Conservation (phyloP, 495 filamentous ascomycete species). For the Penicillium ucsense region DNA sequence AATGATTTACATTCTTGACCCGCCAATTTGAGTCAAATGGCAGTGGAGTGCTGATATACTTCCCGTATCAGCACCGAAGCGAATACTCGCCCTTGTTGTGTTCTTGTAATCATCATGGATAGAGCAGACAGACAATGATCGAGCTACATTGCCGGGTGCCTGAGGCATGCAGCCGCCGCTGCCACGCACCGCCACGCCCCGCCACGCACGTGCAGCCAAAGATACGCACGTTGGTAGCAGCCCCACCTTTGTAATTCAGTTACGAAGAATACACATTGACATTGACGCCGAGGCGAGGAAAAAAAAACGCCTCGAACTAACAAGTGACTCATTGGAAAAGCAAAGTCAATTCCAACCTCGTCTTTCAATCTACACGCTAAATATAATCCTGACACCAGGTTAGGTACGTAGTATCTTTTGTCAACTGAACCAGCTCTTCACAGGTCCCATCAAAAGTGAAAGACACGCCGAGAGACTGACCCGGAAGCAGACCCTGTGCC, state of each 20-base stretch:
- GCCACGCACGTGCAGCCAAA: too few species aligned
- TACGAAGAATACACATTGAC: slow-evolving; percentile 5
- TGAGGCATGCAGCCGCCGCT: not conserved
- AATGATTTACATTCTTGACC: not conserved
- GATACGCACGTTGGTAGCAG: not conserved
- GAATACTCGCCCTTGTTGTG: too few species aligned
- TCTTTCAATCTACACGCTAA: too few species aligned
- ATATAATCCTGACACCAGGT: too few species aligned
- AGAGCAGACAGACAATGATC: too few species aligned
- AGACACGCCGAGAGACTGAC: slow-evolving; percentile 13
- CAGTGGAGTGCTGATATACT: too few species aligned
- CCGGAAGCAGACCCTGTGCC: slow-evolving; percentile 11
- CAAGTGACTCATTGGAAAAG: slow-evolving; percentile 6
- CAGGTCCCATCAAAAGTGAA: not conserved
- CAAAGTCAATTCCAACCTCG: slow-evolving; percentile 2
- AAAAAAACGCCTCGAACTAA: slow-evolving; percentile 1
- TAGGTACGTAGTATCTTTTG: too few species aligned
- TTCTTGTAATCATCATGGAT: too few species aligned
- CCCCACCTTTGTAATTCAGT: not conserved
- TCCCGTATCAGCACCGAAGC: too few species aligned
- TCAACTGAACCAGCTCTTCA: too few species aligned
- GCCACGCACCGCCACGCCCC: too few species aligned
- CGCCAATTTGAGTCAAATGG: too few species aligned
- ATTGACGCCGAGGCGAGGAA: not conserved
- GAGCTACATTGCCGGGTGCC: not conserved